phyloP scores from a whole-genome alignment of 495 filamentous ascomycete species.

The Talaromyces ruber region DNA sequence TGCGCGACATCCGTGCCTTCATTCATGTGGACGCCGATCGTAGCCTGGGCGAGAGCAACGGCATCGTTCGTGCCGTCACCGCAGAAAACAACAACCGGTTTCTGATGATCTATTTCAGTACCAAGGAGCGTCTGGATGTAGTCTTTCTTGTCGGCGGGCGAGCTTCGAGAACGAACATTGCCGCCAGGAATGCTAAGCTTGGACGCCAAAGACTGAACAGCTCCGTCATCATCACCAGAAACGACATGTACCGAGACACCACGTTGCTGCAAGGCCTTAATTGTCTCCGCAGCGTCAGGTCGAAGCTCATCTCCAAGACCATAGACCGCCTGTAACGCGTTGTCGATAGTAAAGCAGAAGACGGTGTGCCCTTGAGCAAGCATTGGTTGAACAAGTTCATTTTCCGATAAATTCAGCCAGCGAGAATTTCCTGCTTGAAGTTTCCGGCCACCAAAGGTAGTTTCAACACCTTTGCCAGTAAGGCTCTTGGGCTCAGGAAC shows the following conservation, averaged over 20 bases:
- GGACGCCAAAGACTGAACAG: conserved; percentile 46
- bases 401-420: conserved; percentile 41
- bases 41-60: conserved; percentile 61
- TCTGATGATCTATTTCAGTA: conserved; percentile 7
- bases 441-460: conserved; percentile 14
- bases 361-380: conserved; percentile 43
- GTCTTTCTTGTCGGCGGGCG: conserved; percentile 52
- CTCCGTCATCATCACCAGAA: conserved; percentile 59
- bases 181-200: conserved; percentile 40
- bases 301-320: conserved; percentile 54
- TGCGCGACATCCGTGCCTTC: conserved; percentile 55
- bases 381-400: conserved; percentile 32
- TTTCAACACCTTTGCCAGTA: conserved; percentile 44
- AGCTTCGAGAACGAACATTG: conserved; percentile 41
- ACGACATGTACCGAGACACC: conserved; percentile 53
- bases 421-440: conserved; percentile 55
- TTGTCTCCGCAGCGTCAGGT: conserved; percentile 38
- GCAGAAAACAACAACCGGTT: conserved; percentile 50
- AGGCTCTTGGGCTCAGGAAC: conserved; percentile 38
- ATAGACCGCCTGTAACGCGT: conserved; percentile 43
- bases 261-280: conserved; percentile 45
- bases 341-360: conserved; percentile 53
- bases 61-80: conserved; percentile 83
- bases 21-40: conserved; percentile 63
- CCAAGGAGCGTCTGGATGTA: conserved; percentile 47